Percentiles rank a stretch among this genome's conserved stretches.
phyloP scores from a whole-genome alignment of 225 moss, liverwort and hornwort genomes.

The Takakia lepidozioides region DNA sequence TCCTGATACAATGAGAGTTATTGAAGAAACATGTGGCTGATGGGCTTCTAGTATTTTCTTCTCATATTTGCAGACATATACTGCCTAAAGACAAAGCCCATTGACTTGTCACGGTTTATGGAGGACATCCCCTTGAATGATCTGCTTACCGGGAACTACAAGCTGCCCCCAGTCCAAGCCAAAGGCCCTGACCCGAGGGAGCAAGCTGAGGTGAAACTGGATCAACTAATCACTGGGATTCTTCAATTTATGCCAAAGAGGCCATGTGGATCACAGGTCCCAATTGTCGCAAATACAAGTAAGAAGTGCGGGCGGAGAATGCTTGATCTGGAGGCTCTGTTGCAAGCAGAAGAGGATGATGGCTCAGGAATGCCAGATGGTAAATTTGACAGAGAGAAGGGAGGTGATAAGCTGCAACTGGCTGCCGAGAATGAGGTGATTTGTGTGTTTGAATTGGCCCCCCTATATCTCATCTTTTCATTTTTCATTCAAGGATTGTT shows the following conservation, averaged over 20 bases:
- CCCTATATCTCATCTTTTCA: too few relatives aligned
- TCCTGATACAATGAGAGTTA: too few relatives aligned
- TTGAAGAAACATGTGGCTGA: too few relatives aligned
- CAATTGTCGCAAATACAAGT: conserved; percentile 4
- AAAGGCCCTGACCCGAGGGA: conserved; percentile 20
- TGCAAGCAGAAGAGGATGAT: conserved; percentile 22
- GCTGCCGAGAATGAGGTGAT: not conserved
- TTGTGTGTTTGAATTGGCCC: too few relatives aligned
- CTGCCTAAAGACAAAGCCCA: conserved; percentile 24
- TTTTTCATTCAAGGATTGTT: too few relatives aligned
- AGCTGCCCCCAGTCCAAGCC: conserved; percentile 20
- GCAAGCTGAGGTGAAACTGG: conserved; percentile 15
- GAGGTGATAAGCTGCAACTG: not conserved
- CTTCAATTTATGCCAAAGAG: conserved; percentile 22
- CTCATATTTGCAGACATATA: conserved; percentile 35
- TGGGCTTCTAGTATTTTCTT: too few relatives aligned
- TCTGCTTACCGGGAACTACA: conserved; percentile 27
- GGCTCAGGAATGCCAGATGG: not conserved
- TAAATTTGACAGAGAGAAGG: conserved; percentile 1
- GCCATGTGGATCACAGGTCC: conserved; percentile 3
- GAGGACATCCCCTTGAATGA: conserved; percentile 32
- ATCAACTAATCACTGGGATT: conserved; percentile 18
- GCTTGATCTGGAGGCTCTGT: conserved; percentile 32
- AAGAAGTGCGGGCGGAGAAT: conserved; percentile 5
- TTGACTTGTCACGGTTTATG: conserved; percentile 29